These are phyloP conservation scores for Cetraspora pellucida DNA, from an alignment of 192 early-diverging fungal species.

Conservation along the genomic window DNA sequence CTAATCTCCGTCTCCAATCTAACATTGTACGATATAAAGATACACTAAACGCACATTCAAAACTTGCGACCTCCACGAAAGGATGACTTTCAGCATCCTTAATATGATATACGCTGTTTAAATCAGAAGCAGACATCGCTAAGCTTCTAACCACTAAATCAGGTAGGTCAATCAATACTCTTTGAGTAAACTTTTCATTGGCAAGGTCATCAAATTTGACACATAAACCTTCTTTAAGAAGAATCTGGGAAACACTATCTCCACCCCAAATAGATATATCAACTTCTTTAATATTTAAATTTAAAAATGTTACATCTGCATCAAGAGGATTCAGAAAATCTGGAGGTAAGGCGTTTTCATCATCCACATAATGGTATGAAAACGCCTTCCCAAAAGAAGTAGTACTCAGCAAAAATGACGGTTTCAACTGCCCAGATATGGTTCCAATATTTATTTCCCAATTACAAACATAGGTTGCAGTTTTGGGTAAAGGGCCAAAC, in stretches of 20 bases:
- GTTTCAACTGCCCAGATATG: constrained; percentile 68
- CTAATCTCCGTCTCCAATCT: constrained; percentile 50
- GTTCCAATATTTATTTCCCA: constrained; percentile 65
- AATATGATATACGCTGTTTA: constrained; percentile 14
- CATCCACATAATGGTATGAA: constrained; percentile 64
- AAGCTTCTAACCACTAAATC: constrained; percentile 55
- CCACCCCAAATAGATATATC: constrained; percentile 63
- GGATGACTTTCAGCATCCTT: constrained; percentile 41
- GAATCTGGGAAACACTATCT: constrained; percentile 50
- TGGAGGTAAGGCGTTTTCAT: constrained; percentile 64
- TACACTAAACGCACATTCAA: constrained; percentile 58
- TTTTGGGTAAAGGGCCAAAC: constrained; percentile 70
- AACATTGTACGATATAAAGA: constrained; percentile 58
- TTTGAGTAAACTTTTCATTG: constrained; percentile 56
- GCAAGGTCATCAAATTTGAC: constrained; percentile 68
- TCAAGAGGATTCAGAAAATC: constrained; percentile 44
- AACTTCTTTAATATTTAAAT: constrained; percentile 55
- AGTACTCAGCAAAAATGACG: constrained; percentile 58
- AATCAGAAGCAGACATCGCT: constrained; percentile 42
- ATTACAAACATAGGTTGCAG: constrained; percentile 66
- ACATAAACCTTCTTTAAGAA: constrained; percentile 60
- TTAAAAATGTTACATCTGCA: constrained; percentile 67
- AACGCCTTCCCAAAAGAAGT: constrained; percentile 59
- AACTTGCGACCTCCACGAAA: constrained; percentile 72
- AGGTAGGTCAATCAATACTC: constrained; percentile 61